phyloP scores from a whole-genome alignment of 1,284 basidiomycete genomes.

The Microbotryum lychnidis-dioicae region DNA sequence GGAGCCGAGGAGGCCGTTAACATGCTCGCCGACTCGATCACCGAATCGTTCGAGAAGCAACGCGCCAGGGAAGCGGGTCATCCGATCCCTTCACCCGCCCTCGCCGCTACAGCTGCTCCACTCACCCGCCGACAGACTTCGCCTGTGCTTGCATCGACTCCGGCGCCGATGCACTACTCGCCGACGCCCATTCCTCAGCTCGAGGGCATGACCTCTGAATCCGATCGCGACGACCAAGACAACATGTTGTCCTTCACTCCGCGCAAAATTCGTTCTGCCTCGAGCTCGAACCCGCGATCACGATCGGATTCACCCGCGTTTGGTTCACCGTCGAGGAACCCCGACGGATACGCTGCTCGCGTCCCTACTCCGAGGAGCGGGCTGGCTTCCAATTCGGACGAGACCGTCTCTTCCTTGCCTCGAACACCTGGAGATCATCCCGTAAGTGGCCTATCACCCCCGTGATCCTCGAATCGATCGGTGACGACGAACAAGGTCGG shows the following conservation, averaged over 20 bases:
- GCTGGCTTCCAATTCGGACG: too few relatives aligned
- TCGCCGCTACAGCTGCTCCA: background rate
- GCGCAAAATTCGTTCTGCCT: constrained; percentile 23
- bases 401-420: background rate
- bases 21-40: constrained; percentile 89
- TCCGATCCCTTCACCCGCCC: background rate
- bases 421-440: background rate
- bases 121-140: background rate
- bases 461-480: background rate
- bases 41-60: constrained; percentile 57
- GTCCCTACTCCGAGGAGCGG: too few relatives aligned
- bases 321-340: background rate
- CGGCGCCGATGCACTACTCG: background rate
- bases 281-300: constrained; percentile 6
- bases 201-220: constrained; percentile 6
- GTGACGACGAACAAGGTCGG: constrained; percentile 7
- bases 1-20: constrained; percentile 74
- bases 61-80: constrained; percentile 27
- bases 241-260: constrained; percentile 37
- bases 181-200: background rate
- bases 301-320: background rate
- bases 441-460: background rate
- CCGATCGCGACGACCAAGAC: constrained; percentile 34
- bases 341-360: too few relatives aligned
- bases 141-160: background rate